Evolutionary conservation across 108 stramenopile genomes (phyloP), one percentile per base, ranked within the genome.

Genomic region (Skeletonema marinoi): DNA sequence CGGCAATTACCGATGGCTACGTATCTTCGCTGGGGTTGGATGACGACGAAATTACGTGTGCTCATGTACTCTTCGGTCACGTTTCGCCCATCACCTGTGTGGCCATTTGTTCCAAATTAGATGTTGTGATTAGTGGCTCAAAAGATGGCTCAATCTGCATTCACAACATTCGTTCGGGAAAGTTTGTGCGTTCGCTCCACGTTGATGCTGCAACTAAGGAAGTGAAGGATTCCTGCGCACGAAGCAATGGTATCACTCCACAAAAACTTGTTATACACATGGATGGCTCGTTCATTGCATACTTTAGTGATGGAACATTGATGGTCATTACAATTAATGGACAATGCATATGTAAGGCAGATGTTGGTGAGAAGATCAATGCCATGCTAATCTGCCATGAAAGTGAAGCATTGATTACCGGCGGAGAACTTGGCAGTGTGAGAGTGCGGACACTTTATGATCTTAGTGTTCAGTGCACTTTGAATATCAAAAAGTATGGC

Each of bases 381-480:
- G 85, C 87, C n/a, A 90, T 95, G 89, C 73, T 78, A 30, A 87
- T 92, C 32, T 88, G 86, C 30, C 66, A 65, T 8, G 77, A 77
- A 56, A 90, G 87, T 56, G 87, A 88, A 76, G 80, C 90, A 41
- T 70, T 95, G 7, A 89, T 95, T 11, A 95, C 91, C 36, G 93
- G 93, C 29, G 93, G 93, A 17, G 89, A 88, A 12, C 74, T 58
- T 29, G 85, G 90, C 29, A 83, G 88, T 25, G 87, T 91, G 39
- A 83, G 75, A 67, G 85, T 95, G 31, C 74, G 93, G 65, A 75
- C 70, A 29, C 69, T 90, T 29, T 61, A 72, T 19, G 85, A 89
- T 56, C 78, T 95, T 9, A 71, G 59, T 33, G 64, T 91, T 21
- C 65, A 75, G n/a, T 89, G 88, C 35, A 80, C 85, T 17, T 63